Percentiles rank a stretch among this genome's conserved stretches.
Conservation (phyloP, 2,329 filamentous ascomycete species). For the Sporothrix dimorphospora region DNA sequence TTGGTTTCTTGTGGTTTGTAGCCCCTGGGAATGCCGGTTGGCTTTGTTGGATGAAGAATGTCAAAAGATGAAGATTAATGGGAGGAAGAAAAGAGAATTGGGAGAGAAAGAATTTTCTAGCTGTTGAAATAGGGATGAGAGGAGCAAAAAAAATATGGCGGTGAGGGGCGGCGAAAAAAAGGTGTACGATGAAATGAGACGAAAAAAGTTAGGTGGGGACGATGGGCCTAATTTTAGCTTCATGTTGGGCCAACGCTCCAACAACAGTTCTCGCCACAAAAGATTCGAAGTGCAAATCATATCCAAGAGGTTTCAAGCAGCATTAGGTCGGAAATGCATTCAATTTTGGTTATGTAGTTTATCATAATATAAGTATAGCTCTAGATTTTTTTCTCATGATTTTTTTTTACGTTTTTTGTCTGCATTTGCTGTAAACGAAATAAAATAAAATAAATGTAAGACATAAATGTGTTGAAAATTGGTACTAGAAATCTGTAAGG, state of each 20-base stretch:
- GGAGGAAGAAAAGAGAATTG: conserved; percentile 1
- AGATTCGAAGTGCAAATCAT: too few species aligned
- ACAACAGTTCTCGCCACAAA: too few species aligned
- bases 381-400: too few species aligned
- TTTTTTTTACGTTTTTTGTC: too few species aligned
- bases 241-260: background rate
- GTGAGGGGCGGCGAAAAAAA: conserved; percentile 9
- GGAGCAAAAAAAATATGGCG: conserved; percentile 12
- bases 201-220: conserved; percentile 11
- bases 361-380: too few species aligned
- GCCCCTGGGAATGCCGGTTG: background rate
- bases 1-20: background rate
- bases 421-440: too few species aligned
- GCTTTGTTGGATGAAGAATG: background rate
- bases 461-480: background rate
- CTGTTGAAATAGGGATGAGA: conserved; percentile 22
- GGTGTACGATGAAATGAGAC: background rate
- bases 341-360: too few species aligned
- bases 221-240: background rate
- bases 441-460: background rate
- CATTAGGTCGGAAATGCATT: background rate
- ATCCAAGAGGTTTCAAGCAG: background rate
- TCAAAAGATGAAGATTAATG: background rate
- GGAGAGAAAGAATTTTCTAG: conserved; percentile 4
- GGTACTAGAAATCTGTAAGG: too few species aligned